phyloP scores from a whole-genome alignment of 352 stramenopile genomes.

The Aphanomyces invadans region DNA sequence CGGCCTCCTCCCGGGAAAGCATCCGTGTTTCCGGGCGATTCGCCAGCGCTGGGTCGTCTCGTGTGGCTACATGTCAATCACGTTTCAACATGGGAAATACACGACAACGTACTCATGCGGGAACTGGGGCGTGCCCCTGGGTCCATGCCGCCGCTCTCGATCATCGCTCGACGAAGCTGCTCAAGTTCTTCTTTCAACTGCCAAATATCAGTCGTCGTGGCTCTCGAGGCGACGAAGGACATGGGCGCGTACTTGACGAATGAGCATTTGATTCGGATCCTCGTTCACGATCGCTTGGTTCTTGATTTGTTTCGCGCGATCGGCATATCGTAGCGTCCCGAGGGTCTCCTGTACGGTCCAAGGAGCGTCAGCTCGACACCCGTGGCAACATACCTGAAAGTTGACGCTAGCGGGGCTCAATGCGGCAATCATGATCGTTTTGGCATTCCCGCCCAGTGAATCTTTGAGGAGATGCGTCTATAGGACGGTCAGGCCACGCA shows the following conservation, averaged over 20 bases:
- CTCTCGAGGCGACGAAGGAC: neutral
- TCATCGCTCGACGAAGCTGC: conserved; percentile 53
- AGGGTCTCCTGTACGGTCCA: conserved; percentile 81
- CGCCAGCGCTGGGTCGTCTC: conserved; percentile 20
- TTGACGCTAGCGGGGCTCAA: conserved; percentile 83
- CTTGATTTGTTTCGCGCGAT: conserved; percentile 89
- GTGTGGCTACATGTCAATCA: neutral
- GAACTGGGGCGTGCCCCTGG: conserved; percentile 1
- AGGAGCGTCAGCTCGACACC: too few species aligned
- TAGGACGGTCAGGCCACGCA: too few species aligned
- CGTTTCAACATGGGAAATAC: too few species aligned
- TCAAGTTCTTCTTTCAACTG: conserved; percentile 78
- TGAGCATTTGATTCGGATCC: conserved; percentile 83
- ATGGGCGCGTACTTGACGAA: conserved; percentile 48
- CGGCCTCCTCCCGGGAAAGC: conserved; percentile 26
- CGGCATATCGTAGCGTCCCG: conserved; percentile 85
- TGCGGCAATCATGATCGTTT: conserved; percentile 88
- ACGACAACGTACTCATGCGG: conserved; percentile 22
- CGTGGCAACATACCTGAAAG: conserved; percentile 45
- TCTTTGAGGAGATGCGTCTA: conserved; percentile 83
- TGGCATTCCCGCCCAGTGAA: conserved; percentile 82
- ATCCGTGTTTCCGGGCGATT: conserved; percentile 46
- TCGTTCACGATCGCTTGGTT: conserved; percentile 91
- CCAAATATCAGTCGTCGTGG: neutral
- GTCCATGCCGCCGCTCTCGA: conserved; percentile 41